A percentile compares a stretch with the other conserved stretches of the same genome.
phyloP scores from a whole-genome alignment of 768 basidiomycete species.

The Auricularia auricula-judae region DNA sequence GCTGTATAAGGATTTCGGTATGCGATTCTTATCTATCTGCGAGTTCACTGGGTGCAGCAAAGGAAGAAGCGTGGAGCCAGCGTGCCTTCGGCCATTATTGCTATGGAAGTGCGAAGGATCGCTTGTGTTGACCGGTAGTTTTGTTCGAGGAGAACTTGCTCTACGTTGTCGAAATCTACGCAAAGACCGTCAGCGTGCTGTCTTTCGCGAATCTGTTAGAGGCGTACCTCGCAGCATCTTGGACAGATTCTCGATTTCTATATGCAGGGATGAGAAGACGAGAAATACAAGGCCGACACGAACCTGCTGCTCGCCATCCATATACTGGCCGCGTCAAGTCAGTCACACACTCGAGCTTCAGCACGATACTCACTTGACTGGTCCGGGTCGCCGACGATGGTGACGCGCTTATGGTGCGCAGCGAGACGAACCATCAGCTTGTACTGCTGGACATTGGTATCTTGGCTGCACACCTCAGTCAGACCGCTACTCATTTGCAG shows the following conservation, averaged over 20 bases:
- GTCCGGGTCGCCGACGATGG: conserved; percentile 84
- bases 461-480: conserved; percentile 35
- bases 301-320: conserved; percentile 66
- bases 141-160: conserved; percentile 68
- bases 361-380: conserved; percentile 51
- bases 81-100: conserved; percentile 73
- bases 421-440: conserved; percentile 65
- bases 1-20: conserved; percentile 62
- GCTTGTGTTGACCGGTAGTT: conserved; percentile 79
- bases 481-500: background rate
- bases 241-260: conserved; percentile 57
- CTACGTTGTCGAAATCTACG: conserved; percentile 1
- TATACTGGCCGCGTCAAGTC: conserved; percentile 38
- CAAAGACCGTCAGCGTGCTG: no score
- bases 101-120: conserved; percentile 61
- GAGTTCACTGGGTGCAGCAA: background rate
- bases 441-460: conserved; percentile 77
- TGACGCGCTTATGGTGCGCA: conserved; percentile 39
- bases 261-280: background rate
- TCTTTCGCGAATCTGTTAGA: conserved; percentile 11
- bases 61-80: background rate
- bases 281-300: conserved; percentile 10
- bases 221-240: conserved; percentile 52
- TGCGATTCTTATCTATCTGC: conserved; percentile 54
- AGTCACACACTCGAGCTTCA: background rate